Conservation (phyloP, 2,329 filamentous ascomycete species). For the Achaetomium macrosporum region DNA sequence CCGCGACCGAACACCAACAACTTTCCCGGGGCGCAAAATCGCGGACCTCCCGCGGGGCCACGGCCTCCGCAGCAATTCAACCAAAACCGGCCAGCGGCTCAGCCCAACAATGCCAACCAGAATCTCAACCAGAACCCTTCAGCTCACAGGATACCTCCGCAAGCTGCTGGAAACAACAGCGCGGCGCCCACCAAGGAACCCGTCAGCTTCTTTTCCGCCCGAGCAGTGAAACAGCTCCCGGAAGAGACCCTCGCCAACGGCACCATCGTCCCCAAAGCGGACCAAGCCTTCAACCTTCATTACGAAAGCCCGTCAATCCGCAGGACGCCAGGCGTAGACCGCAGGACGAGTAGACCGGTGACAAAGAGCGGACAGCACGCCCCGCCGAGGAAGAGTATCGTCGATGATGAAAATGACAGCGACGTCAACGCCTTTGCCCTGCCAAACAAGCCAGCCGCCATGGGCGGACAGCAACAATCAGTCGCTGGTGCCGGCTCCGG, state of each 20-base stretch:
- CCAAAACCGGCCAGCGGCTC: conserved; percentile 15
- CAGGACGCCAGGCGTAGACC: conserved; percentile 83
- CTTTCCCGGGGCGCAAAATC: conserved; percentile 19
- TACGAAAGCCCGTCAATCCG: conserved; percentile 78
- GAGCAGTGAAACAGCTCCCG: conserved; percentile 53
- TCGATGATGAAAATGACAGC: neutral
- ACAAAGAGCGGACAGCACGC: conserved; percentile 51
- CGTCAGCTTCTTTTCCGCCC: conserved; percentile 65
- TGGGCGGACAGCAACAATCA: neutral
- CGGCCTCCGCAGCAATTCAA: conserved; percentile 25
- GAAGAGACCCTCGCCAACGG: conserved; percentile 41
- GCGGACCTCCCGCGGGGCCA: conserved; percentile 3
- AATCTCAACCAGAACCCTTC: conserved; percentile 14
- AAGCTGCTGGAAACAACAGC: conserved; percentile 10
- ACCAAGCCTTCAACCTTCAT: conserved; percentile 64
- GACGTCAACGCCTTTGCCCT: neutral
- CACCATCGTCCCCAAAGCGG: conserved; percentile 38
- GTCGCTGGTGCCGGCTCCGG: neutral
- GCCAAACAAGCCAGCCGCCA: neutral
- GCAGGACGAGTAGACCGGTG: conserved; percentile 69
- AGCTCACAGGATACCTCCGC: conserved; percentile 30
- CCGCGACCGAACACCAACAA: conserved; percentile 16
- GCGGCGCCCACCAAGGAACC: conserved; percentile 32
- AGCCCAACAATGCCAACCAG: conserved; percentile 10
- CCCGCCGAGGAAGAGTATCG: conserved; percentile 30